These are phyloP conservation scores for Physaria fendleri DNA, from an alignment of 345 rosid species.

Conservation along the genomic window DNA sequence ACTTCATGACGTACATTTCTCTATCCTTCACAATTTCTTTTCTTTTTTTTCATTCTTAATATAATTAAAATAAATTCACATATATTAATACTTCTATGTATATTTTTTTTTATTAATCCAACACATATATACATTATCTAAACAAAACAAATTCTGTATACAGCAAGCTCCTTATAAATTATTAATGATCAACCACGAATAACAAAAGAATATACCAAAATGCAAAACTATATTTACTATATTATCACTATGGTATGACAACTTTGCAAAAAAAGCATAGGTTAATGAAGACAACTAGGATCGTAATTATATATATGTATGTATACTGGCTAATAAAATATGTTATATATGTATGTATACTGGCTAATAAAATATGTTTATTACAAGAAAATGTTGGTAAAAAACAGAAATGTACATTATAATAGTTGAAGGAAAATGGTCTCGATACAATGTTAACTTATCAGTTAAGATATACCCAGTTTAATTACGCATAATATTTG, in stretches of 20 bases:
- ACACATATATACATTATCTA: background rate
- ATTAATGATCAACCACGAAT: constrained; percentile 12
- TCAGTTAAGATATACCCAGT: no score
- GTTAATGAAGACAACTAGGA: background rate
- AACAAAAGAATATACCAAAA: constrained; percentile 5
- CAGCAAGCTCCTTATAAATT: constrained; percentile 1
- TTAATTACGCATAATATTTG: no score
- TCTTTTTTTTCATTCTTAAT: background rate
- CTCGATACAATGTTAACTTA: no score
- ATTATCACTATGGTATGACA: constrained; percentile 2
- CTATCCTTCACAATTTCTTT: background rate
- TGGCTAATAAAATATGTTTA: no score
- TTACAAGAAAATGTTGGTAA: no score
- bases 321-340: background rate
- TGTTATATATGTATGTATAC: no score
- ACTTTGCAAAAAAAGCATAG: constrained; percentile 17
- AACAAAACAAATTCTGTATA: background rate
- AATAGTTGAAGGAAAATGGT: no score
- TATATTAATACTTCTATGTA: background rate
- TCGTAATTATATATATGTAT: background rate
- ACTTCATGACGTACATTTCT: constrained; percentile 15
- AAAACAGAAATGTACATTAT: no score
- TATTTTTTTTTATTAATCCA: background rate
- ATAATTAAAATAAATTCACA: background rate
- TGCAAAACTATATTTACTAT: background rate